Base-by-base conservation (phyloP, 2,329 filamentous ascomycete genomes). In the Neofusicoccum parvum region DNA sequence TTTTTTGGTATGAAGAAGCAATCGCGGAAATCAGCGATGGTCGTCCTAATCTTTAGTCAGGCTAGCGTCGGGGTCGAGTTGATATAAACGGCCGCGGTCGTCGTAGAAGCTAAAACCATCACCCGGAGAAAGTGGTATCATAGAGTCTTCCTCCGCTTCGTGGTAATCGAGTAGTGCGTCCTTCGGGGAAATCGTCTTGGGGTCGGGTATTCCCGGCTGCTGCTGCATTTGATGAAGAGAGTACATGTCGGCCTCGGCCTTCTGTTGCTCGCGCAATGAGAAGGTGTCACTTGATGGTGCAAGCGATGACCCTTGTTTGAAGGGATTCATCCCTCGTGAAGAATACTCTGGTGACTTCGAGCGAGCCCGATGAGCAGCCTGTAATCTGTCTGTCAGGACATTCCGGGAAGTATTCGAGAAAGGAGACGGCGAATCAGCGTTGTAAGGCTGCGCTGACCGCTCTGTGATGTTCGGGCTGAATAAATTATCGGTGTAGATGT, bases 171-270 rank as follows among this genome's bases (percentile, higher is more conserved):
- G 80, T 67, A 96, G 80, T 1, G 94, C 92, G 72, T 98, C 94
- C 79, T 96, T 96, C 27, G 94, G 95, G 1, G 94, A 98, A 54
- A 99, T 97, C 0, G 94, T 97, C 78, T 92, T 92, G 1, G 87
- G 84, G 15, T 78, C 70, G 48, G 80, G 72, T 67, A 79, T 76
- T 23, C 83, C 75, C 62, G 68, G 71, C 56, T 76, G 73, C 56
- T 76, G 74, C 69, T 78, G 73, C 54, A 75, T 76, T 34, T 78
- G 70, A 68, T 79, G 78, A 67, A 78, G 76, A 11, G 77, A 76
- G 68, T 81, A 78, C 68, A 84, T 84, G 66, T 89, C 88, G 46
- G 86, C 85, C 71, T 87, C 84, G 5, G 84, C 83, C 72, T 88
- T 88, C 66, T 81, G 81, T 69, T 87, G 84, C 73, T 90, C 87